Evolutionary conservation across 2,329 filamentous ascomycete species (phyloP), one percentile per base, ranked within the genome.

Genomic region (Ascochyta rabiei): DNA sequence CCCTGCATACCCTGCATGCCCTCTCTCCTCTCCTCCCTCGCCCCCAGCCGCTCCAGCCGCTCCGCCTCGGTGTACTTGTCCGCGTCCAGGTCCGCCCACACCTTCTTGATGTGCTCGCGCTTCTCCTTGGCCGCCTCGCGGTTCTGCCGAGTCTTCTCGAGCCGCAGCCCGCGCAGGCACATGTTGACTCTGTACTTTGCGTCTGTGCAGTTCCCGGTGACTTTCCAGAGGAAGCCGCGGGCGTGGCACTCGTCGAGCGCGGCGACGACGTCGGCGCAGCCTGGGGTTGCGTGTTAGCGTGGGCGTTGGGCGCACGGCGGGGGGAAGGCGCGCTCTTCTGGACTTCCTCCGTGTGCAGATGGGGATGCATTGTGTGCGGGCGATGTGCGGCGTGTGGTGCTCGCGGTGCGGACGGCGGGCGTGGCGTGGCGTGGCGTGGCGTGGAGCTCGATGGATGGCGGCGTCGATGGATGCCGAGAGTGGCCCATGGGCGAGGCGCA

Each of bases 221-320:
- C 87, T 77, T 96, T 97, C 85, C 90, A 93, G 53, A 99, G 78
- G 78, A 99, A 99, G 49, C 95, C 95, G 56, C 84, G 85, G 28
- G 90, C 89, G 73, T 99, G 95, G 80, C 95, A 99, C 80, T 97
- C 91, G 71, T 98, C 95, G 64, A 99, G 90, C 42, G 90, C 89
- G 45, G 82, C 88, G 86, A 98, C 96, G 75, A 99, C 86, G 66
- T 96, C 92, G 76, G 93, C 91, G 84, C 95, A 99, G 70, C 89
- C 95, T 99, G 31, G 31, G 41, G 15, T n/a, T n/a, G n/a, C 4
- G 6, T 9, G 30, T 38, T 31, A 28, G 40, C 43, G 34, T 28
- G 40, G 4, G 30, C 23, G 45, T 35, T 21, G 39, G 37, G 34
- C n/a, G n/a, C n/a, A n/a, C n/a, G 30, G 24, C 35, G 53, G 19